Percentiles rank a stretch among this genome's conserved stretches.
These are phyloP conservation scores for Arbutus unedo DNA, from an alignment of 148 eudicot genomes.

Conservation along the genomic window DNA sequence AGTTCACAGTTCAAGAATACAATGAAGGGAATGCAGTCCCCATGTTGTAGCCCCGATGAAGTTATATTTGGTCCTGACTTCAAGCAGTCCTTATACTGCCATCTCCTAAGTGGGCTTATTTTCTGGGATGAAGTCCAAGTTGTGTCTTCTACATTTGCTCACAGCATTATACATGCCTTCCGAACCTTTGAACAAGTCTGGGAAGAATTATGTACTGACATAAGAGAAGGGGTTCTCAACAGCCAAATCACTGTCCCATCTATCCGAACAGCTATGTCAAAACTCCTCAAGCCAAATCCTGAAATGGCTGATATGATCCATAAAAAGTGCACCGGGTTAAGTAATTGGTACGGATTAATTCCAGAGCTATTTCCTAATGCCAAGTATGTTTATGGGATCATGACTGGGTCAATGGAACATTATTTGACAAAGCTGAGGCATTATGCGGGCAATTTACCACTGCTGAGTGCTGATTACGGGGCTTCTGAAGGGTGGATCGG, in stretches of 20 bases:
- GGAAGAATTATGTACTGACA: conserved; percentile 69
- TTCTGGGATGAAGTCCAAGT: conserved; percentile 52
- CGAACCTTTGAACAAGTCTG: conserved; percentile 62
- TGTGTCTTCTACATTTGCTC: conserved; percentile 76
- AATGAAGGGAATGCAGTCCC: conserved; percentile 62
- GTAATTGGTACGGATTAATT: conserved; percentile 82
- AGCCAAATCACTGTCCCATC: conserved; percentile 45
- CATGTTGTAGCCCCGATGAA: conserved; percentile 84
- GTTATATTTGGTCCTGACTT: conserved; percentile 75
- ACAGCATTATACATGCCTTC: conserved; percentile 85
- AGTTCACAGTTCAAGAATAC: conserved; percentile 40
- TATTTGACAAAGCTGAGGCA: conserved; percentile 76
- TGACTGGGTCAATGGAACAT: conserved; percentile 99
- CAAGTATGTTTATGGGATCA: conserved; percentile 76
- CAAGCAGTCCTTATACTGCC: conserved; percentile 84
- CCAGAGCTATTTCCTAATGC: conserved; percentile 78
- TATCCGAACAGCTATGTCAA: conserved; percentile 53
- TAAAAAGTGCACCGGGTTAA: conserved; percentile 46
- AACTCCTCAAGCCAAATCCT: conserved; percentile 63
- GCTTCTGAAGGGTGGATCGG: conserved; percentile 96
- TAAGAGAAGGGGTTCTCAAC: conserved; percentile 50
- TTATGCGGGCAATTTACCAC: conserved; percentile 71
- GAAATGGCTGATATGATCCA: conserved; percentile 51
- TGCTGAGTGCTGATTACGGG: conserved; percentile 85
- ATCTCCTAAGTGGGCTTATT: conserved; percentile 74